These are phyloP conservation scores for Mortierella antarctica DNA, from an alignment of 192 early-diverging fungal genomes.

Conservation along the genomic window DNA sequence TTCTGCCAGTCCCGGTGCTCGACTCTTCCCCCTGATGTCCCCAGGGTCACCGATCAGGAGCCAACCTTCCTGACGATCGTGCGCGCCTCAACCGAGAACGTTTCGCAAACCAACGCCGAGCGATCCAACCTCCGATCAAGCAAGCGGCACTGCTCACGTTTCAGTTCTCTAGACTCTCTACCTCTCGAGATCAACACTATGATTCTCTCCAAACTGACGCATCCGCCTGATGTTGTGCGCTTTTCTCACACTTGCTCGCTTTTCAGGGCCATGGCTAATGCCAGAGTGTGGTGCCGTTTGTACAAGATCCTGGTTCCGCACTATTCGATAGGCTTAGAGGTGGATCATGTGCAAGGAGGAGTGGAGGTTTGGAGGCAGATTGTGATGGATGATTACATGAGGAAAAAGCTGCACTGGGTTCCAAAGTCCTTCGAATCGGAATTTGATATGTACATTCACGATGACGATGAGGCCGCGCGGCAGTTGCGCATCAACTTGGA, in stretches of 20 bases:
- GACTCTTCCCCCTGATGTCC: background rate
- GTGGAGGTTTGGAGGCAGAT: conserved; percentile 9
- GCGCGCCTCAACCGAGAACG: too few species aligned
- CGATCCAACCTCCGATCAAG: background rate
- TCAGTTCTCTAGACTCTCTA: background rate
- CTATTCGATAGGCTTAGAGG: background rate
- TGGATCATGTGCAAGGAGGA: background rate
- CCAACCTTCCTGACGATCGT: too few species aligned
- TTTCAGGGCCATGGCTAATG: conserved; percentile 1
- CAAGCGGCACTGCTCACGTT: background rate
- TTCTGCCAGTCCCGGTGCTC: background rate
- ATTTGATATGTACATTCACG: background rate
- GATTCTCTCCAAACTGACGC: background rate
- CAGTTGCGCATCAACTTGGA: background rate
- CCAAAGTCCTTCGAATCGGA: background rate
- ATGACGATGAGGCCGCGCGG: background rate
- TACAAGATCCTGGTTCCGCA: background rate
- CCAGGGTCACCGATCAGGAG: background rate
- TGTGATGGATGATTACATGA: conserved; percentile 13
- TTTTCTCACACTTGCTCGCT: conserved; percentile 15
- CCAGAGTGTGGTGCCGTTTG: background rate
- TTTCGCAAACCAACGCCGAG: too few species aligned
- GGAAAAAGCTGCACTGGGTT: background rate
- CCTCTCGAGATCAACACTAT: conserved; percentile 9
- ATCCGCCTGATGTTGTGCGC: background rate